Percentiles rank a stretch among this genome's conserved stretches.
Conservation (phyloP, 352 stramenopile genomes). For the Thalassiosira exigua region DNA sequence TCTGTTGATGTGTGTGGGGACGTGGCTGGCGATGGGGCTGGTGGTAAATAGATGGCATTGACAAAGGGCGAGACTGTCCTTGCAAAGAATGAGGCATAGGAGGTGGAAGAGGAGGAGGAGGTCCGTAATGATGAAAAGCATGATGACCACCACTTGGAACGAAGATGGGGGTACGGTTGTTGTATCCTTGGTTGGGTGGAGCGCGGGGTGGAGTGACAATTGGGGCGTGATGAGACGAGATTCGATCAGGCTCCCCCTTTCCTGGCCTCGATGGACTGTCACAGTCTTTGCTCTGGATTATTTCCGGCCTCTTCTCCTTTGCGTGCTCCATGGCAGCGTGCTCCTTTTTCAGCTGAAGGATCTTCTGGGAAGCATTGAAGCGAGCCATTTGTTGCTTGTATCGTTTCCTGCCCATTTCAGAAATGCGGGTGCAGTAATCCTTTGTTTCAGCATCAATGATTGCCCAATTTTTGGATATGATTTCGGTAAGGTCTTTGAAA, state of each 20-base stretch:
- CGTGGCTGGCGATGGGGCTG: background rate
- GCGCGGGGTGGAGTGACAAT: constrained; percentile 16
- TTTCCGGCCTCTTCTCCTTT: constrained; percentile 12
- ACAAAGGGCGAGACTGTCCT: background rate
- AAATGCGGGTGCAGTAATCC: constrained; percentile 41
- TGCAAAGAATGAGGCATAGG: constrained; percentile 32
- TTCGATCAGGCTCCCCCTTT: constrained; percentile 37
- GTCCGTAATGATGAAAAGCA: constrained; percentile 9
- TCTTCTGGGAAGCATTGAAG: constrained; percentile 53
- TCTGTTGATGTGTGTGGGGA: background rate
- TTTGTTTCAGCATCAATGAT: constrained; percentile 52
- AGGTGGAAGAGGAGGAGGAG: constrained; percentile 20
- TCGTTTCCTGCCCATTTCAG: constrained; percentile 48
- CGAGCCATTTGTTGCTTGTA: constrained; percentile 48
- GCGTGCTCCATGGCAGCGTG: constrained; percentile 28
- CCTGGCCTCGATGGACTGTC: background rate
- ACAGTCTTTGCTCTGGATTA: constrained; percentile 1
- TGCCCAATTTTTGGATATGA: constrained; percentile 58
- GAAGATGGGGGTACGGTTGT: constrained; percentile 16
- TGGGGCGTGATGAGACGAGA: constrained; percentile 8
- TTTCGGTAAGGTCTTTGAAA: constrained; percentile 57
- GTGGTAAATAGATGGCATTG: constrained; percentile 4
- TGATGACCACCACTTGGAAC: constrained; percentile 18
- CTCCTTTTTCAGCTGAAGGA: constrained; percentile 47
- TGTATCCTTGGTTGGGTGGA: constrained; percentile 13